phyloP scores from a whole-genome alignment of 352 stramenopile genomes.

The Phytophthora chlamydospora region DNA sequence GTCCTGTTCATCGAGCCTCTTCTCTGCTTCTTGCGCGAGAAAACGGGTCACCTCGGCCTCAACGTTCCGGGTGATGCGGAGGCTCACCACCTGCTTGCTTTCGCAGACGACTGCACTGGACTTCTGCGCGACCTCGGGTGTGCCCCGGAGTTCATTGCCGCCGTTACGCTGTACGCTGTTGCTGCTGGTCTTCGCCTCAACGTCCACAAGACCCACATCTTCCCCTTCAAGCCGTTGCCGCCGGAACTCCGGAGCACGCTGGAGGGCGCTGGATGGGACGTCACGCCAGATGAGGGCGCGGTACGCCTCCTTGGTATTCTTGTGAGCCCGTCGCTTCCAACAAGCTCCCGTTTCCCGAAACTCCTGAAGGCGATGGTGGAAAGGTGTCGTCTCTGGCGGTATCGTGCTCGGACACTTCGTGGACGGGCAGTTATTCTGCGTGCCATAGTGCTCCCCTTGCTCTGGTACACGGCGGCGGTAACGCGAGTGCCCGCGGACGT shows the following conservation, averaged over 20 bases:
- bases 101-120: conserved; percentile 29
- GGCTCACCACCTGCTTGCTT: conserved; percentile 9
- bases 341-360: conserved; percentile 1
- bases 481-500: background rate
- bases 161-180: background rate
- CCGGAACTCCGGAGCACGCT: background rate
- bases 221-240: conserved; percentile 5
- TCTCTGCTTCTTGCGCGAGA: conserved; percentile 7
- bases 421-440: conserved; percentile 10
- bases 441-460: conserved; percentile 1
- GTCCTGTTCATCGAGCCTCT: conserved; percentile 31
- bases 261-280: background rate
- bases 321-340: conserved; percentile 8
- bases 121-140: conserved; percentile 3
- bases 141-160: conserved; percentile 1
- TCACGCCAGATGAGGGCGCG: background rate
- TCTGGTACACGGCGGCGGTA: conserved; percentile 22
- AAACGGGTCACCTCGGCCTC: background rate
- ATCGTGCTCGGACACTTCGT: conserved; percentile 5
- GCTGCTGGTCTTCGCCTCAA: conserved; percentile 10
- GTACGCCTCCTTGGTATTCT: conserved; percentile 1
- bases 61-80: background rate
- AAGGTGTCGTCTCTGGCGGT: conserved; percentile 12
- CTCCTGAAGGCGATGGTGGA: background rate
- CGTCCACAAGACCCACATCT: conserved; percentile 16